Evolutionary conservation across 495 filamentous ascomycete species (phyloP), one percentile per base, ranked within the genome.

Genomic region (Penicillium diatomitis): DNA sequence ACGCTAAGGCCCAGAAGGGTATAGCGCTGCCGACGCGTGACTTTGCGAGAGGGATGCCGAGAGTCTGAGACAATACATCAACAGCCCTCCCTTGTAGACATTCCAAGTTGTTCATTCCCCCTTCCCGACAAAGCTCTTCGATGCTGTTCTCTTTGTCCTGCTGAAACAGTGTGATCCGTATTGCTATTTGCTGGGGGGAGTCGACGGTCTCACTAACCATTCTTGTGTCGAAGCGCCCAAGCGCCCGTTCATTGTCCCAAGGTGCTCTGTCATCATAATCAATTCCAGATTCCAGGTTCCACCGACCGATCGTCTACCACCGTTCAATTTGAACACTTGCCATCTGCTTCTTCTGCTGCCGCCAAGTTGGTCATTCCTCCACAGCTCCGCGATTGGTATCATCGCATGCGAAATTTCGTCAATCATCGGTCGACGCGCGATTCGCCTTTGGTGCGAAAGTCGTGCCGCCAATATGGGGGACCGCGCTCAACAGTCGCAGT

Each of bases 11-110:
- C 57, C 30, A 49, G 56, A 58, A 38, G 38, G 67, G 67, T 8
- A 54, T 72, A 72, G 69, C 66, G 66, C 45, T 42, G 41, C 67
- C 65, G 69, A 72, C 69, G 69, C 69, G 69, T 72, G 69, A 72
- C 66, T 52, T 20, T 32, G 38, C 39, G 53, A 55, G 47, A 62
- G 50, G 50, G 58, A 56, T 53, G 57, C 51, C 20, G 20, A 20
- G 20, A 20, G 20, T 20, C 20, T 12, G n/a, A 33, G 27, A 12
- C 32, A 32, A 44, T 30, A 44, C 63, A 63, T 61, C 54, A 48
- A 59, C 57, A 55, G 45, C 50, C 60, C 52, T 54, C 55, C 64
- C 65, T 65, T 57, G 58, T 49, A 49, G 34, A 56, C 39, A 42
- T 51, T 47, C 44, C 46, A 45, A 20, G 20, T 20, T 20, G 38